Evolutionary conservation across 805 yeast species (phyloP).

Genomic region (Cyberlindnera petersonii): DNA sequence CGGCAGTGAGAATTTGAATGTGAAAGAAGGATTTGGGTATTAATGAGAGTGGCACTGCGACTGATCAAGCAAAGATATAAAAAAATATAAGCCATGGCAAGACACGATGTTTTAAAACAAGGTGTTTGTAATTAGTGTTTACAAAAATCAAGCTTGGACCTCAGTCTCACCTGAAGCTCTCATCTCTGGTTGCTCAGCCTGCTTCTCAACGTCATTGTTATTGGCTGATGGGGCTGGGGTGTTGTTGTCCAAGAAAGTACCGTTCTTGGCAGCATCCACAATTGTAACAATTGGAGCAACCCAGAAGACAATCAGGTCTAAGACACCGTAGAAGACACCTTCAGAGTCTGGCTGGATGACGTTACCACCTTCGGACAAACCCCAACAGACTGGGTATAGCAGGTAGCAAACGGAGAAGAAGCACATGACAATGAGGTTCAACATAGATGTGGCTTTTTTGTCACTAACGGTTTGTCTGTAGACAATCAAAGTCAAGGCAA

Average conservation of each 20-base stretch:
- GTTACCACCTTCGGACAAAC: slow-evolving; percentile 54
- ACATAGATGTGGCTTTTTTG: slow-evolving; percentile 8
- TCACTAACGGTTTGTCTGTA: slow-evolving; percentile 27
- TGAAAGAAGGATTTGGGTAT: no score
- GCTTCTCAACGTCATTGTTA: slow-evolving; percentile 18
- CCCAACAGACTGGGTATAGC: slow-evolving; percentile 48
- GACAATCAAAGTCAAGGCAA: slow-evolving; percentile 31
- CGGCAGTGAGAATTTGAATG: no score
- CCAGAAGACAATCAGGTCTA: slow-evolving; percentile 43
- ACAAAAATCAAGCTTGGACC: no score
- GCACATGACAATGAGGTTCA: slow-evolving; percentile 12
- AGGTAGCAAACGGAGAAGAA: slow-evolving; percentile 36
- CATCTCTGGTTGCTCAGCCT: slow-evolving; percentile 16
- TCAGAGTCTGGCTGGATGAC: slow-evolving; percentile 51
- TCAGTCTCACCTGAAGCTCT: slow-evolving; percentile 36
- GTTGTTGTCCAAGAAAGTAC: slow-evolving; percentile 11
- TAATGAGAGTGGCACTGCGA: no score
- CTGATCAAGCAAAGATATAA: no score
- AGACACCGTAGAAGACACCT: slow-evolving; percentile 50
- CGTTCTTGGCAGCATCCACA: slow-evolving; percentile 20
- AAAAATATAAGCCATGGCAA: no score
- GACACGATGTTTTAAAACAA: no score
- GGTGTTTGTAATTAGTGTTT: no score
- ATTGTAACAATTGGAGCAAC: slow-evolving; percentile 36
- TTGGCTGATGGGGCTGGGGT: slow-evolving; percentile 10